Percentiles rank a stretch among this genome's conserved stretches.
phyloP scores from a whole-genome alignment of 2,329 filamentous ascomycete genomes.

The Alternaria rosae region DNA sequence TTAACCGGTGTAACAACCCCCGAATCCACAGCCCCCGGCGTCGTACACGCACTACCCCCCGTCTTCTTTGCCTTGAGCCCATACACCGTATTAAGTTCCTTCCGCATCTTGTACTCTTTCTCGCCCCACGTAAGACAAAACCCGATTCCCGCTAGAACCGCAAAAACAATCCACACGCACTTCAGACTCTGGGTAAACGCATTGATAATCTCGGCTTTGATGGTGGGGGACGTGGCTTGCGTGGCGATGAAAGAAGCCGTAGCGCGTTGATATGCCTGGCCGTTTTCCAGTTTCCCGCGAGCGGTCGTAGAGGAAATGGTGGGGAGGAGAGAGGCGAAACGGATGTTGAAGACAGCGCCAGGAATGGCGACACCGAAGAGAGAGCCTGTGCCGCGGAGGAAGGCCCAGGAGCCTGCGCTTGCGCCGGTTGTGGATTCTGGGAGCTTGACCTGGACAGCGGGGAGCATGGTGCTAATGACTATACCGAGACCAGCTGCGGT shows the following conservation, averaged over 20 bases:
- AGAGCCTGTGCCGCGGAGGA: slow-evolving; percentile 38
- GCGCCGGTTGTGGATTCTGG: slow-evolving; percentile 31
- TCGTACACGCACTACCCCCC: not conserved
- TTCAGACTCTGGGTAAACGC: slow-evolving; percentile 48
- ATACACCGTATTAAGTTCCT: slow-evolving; percentile 51
- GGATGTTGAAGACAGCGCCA: slow-evolving; percentile 39
- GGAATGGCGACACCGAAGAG: slow-evolving; percentile 43
- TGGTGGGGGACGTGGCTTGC: slow-evolving; percentile 15
- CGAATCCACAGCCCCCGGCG: not conserved
- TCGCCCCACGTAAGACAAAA: slow-evolving; percentile 48
- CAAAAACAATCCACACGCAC: slow-evolving; percentile 50
- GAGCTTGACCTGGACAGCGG: slow-evolving; percentile 40
- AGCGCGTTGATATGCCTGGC: slow-evolving; percentile 40
- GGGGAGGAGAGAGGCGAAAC: slow-evolving; percentile 22
- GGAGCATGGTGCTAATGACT: slow-evolving; percentile 37
- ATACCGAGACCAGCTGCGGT: slow-evolving; percentile 35
- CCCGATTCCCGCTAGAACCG: slow-evolving; percentile 41
- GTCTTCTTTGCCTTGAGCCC: slow-evolving; percentile 42
- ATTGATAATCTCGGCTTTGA: slow-evolving; percentile 38
- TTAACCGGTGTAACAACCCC: not conserved
- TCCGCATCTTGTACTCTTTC: slow-evolving; percentile 49
- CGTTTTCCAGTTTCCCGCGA: slow-evolving; percentile 19
- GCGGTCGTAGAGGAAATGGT: slow-evolving; percentile 16
- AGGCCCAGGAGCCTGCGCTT: slow-evolving; percentile 37
- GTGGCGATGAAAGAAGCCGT: slow-evolving; percentile 25